Conservation (phyloP, 345 rosid genomes). For the Lepidium didymum region DNA sequence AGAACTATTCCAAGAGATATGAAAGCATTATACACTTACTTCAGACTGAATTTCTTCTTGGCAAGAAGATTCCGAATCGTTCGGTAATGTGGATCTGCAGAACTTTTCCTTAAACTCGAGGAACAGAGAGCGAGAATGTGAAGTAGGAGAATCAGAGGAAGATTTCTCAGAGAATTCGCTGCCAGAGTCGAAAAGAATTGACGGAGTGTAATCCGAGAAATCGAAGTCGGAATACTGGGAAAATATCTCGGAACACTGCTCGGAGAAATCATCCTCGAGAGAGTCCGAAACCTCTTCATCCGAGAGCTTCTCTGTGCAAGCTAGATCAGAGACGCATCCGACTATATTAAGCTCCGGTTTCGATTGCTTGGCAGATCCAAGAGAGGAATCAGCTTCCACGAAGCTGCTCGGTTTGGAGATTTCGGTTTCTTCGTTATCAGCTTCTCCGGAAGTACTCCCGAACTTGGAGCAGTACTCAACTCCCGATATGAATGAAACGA, state of each 20-base stretch:
- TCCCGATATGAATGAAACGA: conserved; percentile 37
- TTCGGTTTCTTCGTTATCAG: conserved; percentile 26
- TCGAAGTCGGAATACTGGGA: conserved; percentile 48
- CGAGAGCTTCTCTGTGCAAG: conserved; percentile 59
- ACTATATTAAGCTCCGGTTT: conserved; percentile 34
- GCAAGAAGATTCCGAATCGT: conserved; percentile 25
- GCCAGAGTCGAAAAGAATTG: conserved; percentile 54
- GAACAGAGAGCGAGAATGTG: conserved; percentile 55
- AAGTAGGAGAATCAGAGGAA: conserved; percentile 39
- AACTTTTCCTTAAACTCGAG: conserved; percentile 57
- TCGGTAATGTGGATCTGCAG: conserved; percentile 41
- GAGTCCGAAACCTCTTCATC: conserved; percentile 44
- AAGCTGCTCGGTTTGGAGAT: conserved; percentile 32
- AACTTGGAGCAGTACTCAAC: conserved; percentile 37
- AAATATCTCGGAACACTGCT: conserved; percentile 44
- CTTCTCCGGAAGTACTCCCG: conserved; percentile 13
- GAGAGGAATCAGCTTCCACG: conserved; percentile 27
- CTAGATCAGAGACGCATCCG: conserved; percentile 47
- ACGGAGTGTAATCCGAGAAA: conserved; percentile 59
- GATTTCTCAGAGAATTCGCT: conserved; percentile 71
- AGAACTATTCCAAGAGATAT: background rate
- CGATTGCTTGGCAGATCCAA: conserved; percentile 35
- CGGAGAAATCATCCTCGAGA: conserved; percentile 42
- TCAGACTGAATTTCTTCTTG: conserved; percentile 23
- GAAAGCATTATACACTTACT: conserved; percentile 31